Evolutionary conservation across 2,329 filamentous ascomycete genomes (phyloP).

Genomic region (Arthrobotrys sinensis): DNA sequence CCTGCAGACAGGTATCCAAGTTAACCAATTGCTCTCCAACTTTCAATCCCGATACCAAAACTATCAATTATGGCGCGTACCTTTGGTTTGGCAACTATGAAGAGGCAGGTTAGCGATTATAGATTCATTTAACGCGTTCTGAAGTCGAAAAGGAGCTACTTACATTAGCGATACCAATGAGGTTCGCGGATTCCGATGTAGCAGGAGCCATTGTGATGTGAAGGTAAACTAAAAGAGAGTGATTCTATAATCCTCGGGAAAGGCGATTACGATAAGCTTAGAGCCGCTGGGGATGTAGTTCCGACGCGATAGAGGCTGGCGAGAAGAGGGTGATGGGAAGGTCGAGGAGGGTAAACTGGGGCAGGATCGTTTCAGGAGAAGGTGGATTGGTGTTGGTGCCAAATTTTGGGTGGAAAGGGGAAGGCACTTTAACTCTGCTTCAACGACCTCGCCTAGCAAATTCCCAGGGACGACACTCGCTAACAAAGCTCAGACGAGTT

Average conservation of each 20-base stretch:
- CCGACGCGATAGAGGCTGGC: constrained; percentile 44
- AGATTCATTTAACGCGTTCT: constrained; percentile 71
- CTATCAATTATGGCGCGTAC: constrained; percentile 67
- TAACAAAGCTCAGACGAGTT: constrained; percentile 36
- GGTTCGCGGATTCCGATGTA: constrained; percentile 74
- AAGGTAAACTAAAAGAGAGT: constrained; percentile 51
- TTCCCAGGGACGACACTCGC: constrained; percentile 44
- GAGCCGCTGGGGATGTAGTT: constrained; percentile 10
- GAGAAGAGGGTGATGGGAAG: constrained; percentile 61
- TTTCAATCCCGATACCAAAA: background rate
- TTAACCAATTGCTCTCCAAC: constrained; percentile 20
- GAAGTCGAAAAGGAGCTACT: constrained; percentile 66
- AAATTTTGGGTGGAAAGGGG: constrained; percentile 57
- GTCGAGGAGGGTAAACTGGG: constrained; percentile 56
- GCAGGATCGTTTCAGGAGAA: constrained; percentile 60
- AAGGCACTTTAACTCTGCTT: constrained; percentile 40
- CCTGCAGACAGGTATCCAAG: constrained; percentile 66
- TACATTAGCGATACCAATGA: constrained; percentile 82
- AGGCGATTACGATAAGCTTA: constrained; percentile 36
- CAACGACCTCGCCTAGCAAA: constrained; percentile 42
- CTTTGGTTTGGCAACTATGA: constrained; percentile 78
- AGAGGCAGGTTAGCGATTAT: constrained; percentile 74
- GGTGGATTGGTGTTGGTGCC: constrained; percentile 58
- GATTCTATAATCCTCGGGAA: constrained; percentile 34
- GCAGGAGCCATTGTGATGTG: constrained; percentile 71